A percentile compares a stretch with the other conserved stretches of the same genome.
phyloP scores from a whole-genome alignment of 1,284 basidiomycete species.

The Malassezia globosa region DNA sequence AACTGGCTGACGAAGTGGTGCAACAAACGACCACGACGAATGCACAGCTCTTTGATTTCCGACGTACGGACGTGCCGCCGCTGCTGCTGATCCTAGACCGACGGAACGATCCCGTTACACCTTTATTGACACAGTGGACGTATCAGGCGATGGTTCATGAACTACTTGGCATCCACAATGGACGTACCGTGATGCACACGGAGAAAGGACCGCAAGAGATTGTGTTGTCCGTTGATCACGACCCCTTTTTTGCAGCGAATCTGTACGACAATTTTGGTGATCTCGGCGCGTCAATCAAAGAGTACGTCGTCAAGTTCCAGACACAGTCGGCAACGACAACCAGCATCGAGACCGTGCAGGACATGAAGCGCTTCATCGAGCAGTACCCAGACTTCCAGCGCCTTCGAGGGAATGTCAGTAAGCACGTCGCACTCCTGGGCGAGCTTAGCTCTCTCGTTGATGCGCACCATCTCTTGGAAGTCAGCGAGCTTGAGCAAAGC shows the following conservation, averaged over 20 bases:
- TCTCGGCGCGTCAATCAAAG: slow-evolving; percentile 79
- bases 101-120: slow-evolving; percentile 93
- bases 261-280: slow-evolving; percentile 93
- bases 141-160: slow-evolving; percentile 99
- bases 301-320: slow-evolving; percentile 90
- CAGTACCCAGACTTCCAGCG: slow-evolving; percentile 96
- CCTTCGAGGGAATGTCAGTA: slow-evolving; percentile 92
- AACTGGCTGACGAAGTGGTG: slow-evolving; percentile 66
- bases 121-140: slow-evolving; percentile 95
- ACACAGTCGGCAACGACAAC: slow-evolving; percentile 62
- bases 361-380: slow-evolving; percentile 69
- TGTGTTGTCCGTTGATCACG: slow-evolving; percentile 78
- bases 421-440: slow-evolving; percentile 91
- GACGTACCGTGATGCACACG: slow-evolving; percentile 51
- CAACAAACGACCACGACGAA: slow-evolving; percentile 47
- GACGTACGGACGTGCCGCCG: slow-evolving; percentile 52
- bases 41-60: slow-evolving; percentile 51
- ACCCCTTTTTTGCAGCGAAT: slow-evolving; percentile 86
- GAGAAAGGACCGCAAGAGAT: slow-evolving; percentile 61
- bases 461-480: slow-evolving; percentile 61
- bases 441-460: slow-evolving; percentile 85
- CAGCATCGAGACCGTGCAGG: slow-evolving; percentile 84
- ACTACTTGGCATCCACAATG: slow-evolving; percentile 82
- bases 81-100: slow-evolving; percentile 61
- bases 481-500: slow-evolving; percentile 92